Base-by-base conservation (phyloP, 257 asterid species). In the Gentiana dahurica region DNA sequence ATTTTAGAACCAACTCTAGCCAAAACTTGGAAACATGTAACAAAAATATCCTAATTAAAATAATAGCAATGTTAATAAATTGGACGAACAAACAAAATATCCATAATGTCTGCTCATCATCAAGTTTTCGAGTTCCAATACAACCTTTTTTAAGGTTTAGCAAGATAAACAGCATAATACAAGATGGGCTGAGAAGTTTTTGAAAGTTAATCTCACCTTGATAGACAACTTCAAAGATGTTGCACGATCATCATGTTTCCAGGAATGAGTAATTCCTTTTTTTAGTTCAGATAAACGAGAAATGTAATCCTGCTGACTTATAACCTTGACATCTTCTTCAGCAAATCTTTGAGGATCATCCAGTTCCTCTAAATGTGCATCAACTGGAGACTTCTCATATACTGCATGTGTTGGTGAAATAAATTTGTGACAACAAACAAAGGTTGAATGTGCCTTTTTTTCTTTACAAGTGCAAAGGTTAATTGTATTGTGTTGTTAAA, bases 211-310 rank as follows among this genome's bases (percentile, higher is more conserved):
- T 48, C 47, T 69, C 71, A 84, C 95, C 95, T 86, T 89, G 66
- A 85, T 86, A 6, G 94, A 79, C 84, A 81, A 75, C 79, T 81
- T 83, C 64, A 89, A 74, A 68, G 97, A 71, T 65, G 89, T 78
- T 62, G 83, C 84, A 37, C 83, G 94, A 60, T 86, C 95, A 71
- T 72, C 85, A 45, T 75, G 75, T 64, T 64, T 49, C 97, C 97
- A 89, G 65, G 95, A 80, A 75, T 49, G 81, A 36, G 70, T 71
- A 55, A 89, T 81, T 70, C 83, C 85, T 56, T 68, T 83, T 71
- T 79, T 86, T 48, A 89, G 87, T 51, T 74, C 92, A 68, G 65
- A 79, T 69, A 89, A 73, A 68, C 77, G 78, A 41, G 84, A 68
- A 64, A 83, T 62, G 63, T 78, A 83, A 73, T 83, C 94, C 72